Evolutionary conservation across 352 stramenopile species (phyloP).

Genomic region (Pythium brachiatum): DNA sequence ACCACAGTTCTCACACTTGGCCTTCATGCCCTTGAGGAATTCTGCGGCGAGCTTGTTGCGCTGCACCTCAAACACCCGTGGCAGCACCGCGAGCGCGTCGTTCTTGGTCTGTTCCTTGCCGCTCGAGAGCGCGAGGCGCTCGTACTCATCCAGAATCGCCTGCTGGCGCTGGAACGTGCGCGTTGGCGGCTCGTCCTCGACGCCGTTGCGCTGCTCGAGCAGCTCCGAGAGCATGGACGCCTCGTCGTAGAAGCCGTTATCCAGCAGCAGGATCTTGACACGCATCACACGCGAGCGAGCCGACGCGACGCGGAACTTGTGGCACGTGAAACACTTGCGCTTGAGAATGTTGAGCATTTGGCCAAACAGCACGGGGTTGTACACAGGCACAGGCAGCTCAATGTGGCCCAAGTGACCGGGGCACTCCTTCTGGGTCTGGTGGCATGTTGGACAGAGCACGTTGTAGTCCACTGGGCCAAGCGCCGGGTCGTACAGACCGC

Average conservation of each 20-base stretch:
- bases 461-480: slow-evolving; percentile 92
- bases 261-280: slow-evolving; percentile 91
- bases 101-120: slow-evolving; percentile 30
- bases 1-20: slow-evolving; percentile 97
- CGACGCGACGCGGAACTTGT: slow-evolving; percentile 92
- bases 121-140: slow-evolving; percentile 75
- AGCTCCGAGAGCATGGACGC: slow-evolving; percentile 71
- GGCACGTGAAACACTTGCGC: slow-evolving; percentile 98
- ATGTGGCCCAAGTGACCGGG: slow-evolving; percentile 99
- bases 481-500: slow-evolving; percentile 96
- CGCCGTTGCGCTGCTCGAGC: slow-evolving; percentile 83
- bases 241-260: slow-evolving; percentile 86
- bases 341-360: slow-evolving; percentile 95
- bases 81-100: slow-evolving; percentile 39
- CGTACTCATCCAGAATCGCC: slow-evolving; percentile 88
- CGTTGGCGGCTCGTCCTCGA: slow-evolving; percentile 74
- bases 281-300: slow-evolving; percentile 74
- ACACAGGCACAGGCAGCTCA: slow-evolving; percentile 97
- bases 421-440: slow-evolving; percentile 94
- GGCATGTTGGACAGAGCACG: slow-evolving; percentile 95
- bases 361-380: slow-evolving; percentile 97
- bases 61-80: slow-evolving; percentile 65
- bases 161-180: slow-evolving; percentile 79
- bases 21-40: slow-evolving; percentile 91
- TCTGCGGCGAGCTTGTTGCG: slow-evolving; percentile 81